Percentiles rank a stretch among this genome's conserved stretches.
phyloP scores from a whole-genome alignment of 2,329 filamentous ascomycete species.

The Ceratocystis eucalypticola region DNA sequence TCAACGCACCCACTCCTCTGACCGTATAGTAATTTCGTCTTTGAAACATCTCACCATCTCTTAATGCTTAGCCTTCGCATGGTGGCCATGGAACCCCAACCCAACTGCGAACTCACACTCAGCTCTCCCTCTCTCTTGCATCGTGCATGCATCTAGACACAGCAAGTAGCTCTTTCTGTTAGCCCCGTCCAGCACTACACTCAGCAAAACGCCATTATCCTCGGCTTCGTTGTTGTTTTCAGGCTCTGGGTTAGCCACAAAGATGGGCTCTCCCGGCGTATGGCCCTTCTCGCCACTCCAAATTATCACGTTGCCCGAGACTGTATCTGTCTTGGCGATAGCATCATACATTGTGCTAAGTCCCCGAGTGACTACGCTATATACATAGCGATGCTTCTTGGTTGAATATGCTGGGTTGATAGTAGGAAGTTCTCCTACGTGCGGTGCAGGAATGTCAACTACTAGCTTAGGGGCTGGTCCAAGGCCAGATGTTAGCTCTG shows the following conservation, averaged over 20 bases:
- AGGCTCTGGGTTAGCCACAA: conserved; percentile 35
- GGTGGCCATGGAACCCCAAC: conserved; percentile 52
- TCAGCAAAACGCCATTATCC: conserved; percentile 50
- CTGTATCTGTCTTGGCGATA: conserved; percentile 51
- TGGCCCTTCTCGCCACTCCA: conserved; percentile 48
- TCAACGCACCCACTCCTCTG: background rate
- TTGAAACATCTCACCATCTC: background rate
- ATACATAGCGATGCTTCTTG: conserved; percentile 45
- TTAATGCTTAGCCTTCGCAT: conserved; percentile 24
- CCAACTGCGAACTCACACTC: conserved; percentile 46
- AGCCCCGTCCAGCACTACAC: conserved; percentile 50
- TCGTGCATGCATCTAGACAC: conserved; percentile 47
- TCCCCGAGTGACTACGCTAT: conserved; percentile 42
- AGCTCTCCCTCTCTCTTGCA: conserved; percentile 51
- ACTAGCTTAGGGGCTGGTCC: conserved; percentile 23
- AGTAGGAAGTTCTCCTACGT: conserved; percentile 49
- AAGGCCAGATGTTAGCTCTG: conserved; percentile 18
- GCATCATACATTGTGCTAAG: conserved; percentile 48
- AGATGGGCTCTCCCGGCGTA: conserved; percentile 57
- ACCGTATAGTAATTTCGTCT: background rate
- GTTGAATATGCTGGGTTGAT: conserved; percentile 47
- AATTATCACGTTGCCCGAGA: conserved; percentile 36
- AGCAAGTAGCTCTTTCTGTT: conserved; percentile 49
- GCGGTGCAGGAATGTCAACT: conserved; percentile 37
- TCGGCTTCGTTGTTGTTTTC: conserved; percentile 46